A percentile compares a stretch with the other conserved stretches of the same genome.
These are phyloP conservation scores for Solanum chilense DNA, from an alignment of 257 asterid genomes.

Conservation along the genomic window DNA sequence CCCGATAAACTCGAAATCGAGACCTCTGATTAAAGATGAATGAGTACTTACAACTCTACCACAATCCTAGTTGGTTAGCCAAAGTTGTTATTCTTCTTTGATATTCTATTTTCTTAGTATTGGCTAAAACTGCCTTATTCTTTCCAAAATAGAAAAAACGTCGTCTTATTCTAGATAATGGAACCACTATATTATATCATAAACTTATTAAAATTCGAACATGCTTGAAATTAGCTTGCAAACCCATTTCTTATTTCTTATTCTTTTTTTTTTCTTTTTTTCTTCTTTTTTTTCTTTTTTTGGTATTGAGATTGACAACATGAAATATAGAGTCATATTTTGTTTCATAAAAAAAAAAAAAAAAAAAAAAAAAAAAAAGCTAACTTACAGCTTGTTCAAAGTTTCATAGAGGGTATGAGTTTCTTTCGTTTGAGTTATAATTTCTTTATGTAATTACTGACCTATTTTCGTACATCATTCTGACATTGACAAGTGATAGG, in stretches of 20 bases:
- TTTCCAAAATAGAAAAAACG: not conserved
- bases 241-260: not conserved
- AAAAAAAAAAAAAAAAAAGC: too few relatives aligned
- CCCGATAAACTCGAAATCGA: accelerated
- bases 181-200: not conserved
- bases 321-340: not conserved
- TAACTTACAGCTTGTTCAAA: not conserved
- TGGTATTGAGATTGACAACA: not conserved
- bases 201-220: not conserved
- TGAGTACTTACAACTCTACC: too few relatives aligned
- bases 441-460: not conserved
- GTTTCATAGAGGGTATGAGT: not conserved
- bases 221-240: not conserved
- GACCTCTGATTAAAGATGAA: too few relatives aligned
- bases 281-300: not conserved
- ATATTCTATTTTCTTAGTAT: not conserved
- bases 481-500: not conserved
- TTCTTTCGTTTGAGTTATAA: not conserved
- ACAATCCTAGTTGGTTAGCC: too few relatives aligned
- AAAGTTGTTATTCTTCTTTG: not conserved
- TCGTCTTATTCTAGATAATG: not conserved
- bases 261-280: not conserved
- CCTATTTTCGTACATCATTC: not conserved
- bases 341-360: not conserved
- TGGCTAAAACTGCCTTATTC: not conserved